Percentiles rank a stretch among this genome's conserved stretches.
phyloP scores from a whole-genome alignment of 371 early-diverging fungal genomes.

The Mortierella sp. region DNA sequence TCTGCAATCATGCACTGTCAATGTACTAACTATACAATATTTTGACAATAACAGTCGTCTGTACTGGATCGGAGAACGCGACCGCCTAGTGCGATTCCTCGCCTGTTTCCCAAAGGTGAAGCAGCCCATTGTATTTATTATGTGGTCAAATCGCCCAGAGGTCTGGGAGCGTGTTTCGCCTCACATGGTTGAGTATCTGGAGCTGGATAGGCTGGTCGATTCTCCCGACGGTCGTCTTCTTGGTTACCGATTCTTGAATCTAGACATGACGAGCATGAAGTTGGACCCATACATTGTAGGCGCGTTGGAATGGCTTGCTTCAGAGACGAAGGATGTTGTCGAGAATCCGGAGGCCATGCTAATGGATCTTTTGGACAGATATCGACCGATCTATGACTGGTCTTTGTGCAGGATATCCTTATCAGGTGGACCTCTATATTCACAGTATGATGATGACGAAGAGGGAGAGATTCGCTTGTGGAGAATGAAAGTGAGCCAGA shows the following conservation, averaged over 20 bases:
- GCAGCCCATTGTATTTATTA: conserved; percentile 50
- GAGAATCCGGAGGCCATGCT: conserved; percentile 17
- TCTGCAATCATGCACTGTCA: not conserved
- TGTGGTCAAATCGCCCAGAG: conserved; percentile 24
- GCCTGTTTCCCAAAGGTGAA: conserved; percentile 44
- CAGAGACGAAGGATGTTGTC: conserved; percentile 25
- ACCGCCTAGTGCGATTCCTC: conserved; percentile 31
- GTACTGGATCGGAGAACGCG: conserved; percentile 31
- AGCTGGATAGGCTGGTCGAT: conserved; percentile 34
- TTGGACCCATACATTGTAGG: conserved; percentile 38
- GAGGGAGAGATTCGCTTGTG: conserved; percentile 19
- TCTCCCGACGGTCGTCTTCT: conserved; percentile 19
- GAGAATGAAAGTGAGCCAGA: conserved; percentile 3
- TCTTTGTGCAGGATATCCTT: conserved; percentile 16
- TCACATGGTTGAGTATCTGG: conserved; percentile 24
- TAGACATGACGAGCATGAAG: conserved; percentile 30
- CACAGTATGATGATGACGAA: conserved; percentile 36
- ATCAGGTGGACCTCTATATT: conserved; percentile 25
- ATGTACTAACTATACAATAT: not conserved
- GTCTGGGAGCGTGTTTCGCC: conserved; percentile 50
- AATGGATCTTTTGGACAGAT: conserved; percentile 17
- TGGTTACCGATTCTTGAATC: conserved; percentile 30
- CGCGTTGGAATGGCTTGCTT: conserved; percentile 43
- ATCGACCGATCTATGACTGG: conserved; percentile 23
- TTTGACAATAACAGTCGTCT: conserved; percentile 9